Conservation (phyloP, 139 green algal species). For the Chlorella sp. region DNA sequence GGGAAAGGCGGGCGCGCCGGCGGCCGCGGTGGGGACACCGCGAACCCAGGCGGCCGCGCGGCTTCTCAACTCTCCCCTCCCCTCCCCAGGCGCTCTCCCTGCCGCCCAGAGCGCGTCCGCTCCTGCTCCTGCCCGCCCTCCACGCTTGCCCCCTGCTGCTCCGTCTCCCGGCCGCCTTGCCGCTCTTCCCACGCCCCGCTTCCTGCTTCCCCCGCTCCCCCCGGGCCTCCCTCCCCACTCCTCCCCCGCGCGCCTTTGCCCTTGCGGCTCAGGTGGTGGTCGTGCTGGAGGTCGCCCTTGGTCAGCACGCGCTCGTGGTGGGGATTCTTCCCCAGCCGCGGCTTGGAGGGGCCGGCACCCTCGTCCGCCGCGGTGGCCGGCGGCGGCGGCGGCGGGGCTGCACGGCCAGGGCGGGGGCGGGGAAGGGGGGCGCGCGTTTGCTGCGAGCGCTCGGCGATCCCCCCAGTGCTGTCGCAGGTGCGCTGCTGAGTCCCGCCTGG, state of each 20-base stretch:
- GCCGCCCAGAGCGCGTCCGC: too few relatives aligned
- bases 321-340: conserved; percentile 35
- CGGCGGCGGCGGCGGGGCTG: background rate
- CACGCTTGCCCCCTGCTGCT: background rate
- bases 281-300: conserved; percentile 39
- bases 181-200: too few relatives aligned
- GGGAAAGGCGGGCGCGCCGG: background rate
- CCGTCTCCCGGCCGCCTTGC: too few relatives aligned
- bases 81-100: too few relatives aligned
- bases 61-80: too few relatives aligned
- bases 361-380: background rate
- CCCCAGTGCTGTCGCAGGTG: too few relatives aligned
- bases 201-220: too few relatives aligned
- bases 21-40: background rate
- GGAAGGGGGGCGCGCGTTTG: background rate
- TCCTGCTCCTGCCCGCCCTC: background rate
- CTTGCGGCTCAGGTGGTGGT: conserved; percentile 44
- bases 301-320: conserved; percentile 32
- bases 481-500: too few relatives aligned
- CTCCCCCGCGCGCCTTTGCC: conserved; percentile 32
- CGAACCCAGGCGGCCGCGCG: too few relatives aligned
- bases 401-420: background rate
- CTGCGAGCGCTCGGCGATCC: background rate
- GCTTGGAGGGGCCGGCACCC: conserved; percentile 4
- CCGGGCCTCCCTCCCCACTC: too few relatives aligned